Evolutionary conservation across 495 filamentous ascomycete genomes (phyloP).

Genomic region (Podospora sp.): DNA sequence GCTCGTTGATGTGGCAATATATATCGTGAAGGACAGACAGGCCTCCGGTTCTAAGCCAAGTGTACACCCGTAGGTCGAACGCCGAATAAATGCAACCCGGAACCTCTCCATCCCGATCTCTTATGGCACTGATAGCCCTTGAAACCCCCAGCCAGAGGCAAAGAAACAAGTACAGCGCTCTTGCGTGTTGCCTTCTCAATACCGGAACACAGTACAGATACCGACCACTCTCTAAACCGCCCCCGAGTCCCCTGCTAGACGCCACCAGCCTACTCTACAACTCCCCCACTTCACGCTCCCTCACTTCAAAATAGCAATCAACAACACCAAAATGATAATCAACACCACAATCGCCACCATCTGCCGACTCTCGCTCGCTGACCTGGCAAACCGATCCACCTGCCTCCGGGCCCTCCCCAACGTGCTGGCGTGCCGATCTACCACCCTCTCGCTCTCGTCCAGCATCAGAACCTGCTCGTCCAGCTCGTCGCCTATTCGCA

Average conservation of each 20-base stretch:
- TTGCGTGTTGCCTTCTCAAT: not conserved
- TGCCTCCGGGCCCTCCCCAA: conserved; percentile 73
- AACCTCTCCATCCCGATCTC: not conserved
- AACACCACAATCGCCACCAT: conserved; percentile 74
- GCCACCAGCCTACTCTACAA: not conserved
- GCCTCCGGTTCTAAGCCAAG: not conserved
- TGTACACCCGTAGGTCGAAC: not conserved
- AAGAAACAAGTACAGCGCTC: not conserved
- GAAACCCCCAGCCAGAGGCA: not conserved
- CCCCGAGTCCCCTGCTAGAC: not conserved
- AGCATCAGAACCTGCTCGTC: conserved; percentile 86
- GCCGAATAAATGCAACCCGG: conserved; percentile 1
- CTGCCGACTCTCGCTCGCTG: conserved; percentile 78
- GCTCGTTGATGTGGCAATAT: not conserved
- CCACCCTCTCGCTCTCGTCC: conserved; percentile 80
- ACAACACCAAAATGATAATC: conserved; percentile 74
- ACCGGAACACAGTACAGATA: no score
- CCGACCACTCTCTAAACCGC: not conserved
- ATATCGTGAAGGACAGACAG: not conserved
- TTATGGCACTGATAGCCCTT: not conserved
- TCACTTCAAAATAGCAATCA: conserved; percentile 79
- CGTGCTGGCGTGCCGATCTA: conserved; percentile 77
- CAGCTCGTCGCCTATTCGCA: conserved; percentile 95
- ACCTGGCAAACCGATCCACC: conserved; percentile 67
- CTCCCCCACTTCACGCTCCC: not conserved